Base-by-base conservation (phyloP, 1,139 yeast species). In the Magnusiomyces clavatus region DNA sequence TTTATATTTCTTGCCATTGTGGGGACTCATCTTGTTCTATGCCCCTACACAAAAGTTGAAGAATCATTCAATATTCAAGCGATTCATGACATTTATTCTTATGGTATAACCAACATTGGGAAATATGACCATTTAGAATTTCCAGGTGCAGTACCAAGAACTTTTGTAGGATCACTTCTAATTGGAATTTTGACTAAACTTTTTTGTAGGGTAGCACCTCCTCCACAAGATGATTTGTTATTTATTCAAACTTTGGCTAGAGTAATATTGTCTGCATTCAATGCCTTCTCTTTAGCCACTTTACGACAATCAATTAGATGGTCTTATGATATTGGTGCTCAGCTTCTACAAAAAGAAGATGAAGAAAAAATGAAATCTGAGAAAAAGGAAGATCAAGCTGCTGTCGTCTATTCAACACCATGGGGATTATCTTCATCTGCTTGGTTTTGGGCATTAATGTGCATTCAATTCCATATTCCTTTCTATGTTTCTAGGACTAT, bases 41-140 rank as follows among this genome's bases (percentile, higher is more conserved):
- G 96, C 0, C 97, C 97, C 0, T 88, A 74, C 66, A 84, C 97
- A 3, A 90, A 92, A 67, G 97, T 92, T 0, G 97, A 92, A 64
- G 98, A 92, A 65, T 86, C 96, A 38, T 92, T 92, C 73, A 87
- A 84, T 61, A 73, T 87, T 46, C 97, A 92, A 62, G 97, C 97
- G 0, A 74, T 87, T 43, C 92, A 89, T 64, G 97, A 92, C 63
- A 75, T 90, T 48, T 60, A 87, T 51, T 76, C 77, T 57, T 76
- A 80, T 62, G 96, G 96, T 0, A 58, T 76, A 29, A 29, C 38
- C 13, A 31, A 43, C 42, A 67, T 66, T 34, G 74, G 73, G 51
- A 37, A 71, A 54, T 92, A 78, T 64, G 97, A 92, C 64, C 97
- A 90, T 65, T 58, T 74, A 10, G 67, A 73, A 51, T 90, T 87